A percentile compares a stretch with the other conserved stretches of the same genome.
phyloP scores from a whole-genome alignment of 192 early-diverging fungal genomes.

The Coemansia biformis region DNA sequence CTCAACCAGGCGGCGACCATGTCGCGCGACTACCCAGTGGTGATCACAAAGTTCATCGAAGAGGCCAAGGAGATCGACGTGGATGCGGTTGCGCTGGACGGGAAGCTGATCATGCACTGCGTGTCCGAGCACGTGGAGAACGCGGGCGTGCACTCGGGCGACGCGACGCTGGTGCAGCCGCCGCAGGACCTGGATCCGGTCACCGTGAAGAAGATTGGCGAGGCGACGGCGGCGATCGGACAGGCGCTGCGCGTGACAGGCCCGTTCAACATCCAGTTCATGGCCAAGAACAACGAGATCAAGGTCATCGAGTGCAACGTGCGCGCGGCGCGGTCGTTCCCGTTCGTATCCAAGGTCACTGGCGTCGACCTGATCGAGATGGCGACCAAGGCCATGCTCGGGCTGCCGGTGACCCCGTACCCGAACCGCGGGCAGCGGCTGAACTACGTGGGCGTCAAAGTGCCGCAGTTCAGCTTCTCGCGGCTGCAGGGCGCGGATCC shows the following conservation, averaged over 20 bases:
- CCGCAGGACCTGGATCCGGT: slow-evolving; percentile 94
- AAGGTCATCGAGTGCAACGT: slow-evolving; percentile 99
- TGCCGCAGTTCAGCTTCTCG: slow-evolving; percentile 96
- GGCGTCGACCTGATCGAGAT: slow-evolving; percentile 94
- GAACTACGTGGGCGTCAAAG: slow-evolving; percentile 91
- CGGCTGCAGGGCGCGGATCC: slow-evolving; percentile 95
- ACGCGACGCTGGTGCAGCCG: slow-evolving; percentile 92
- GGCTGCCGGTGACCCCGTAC: slow-evolving; percentile 74
- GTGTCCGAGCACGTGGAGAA: slow-evolving; percentile 99
- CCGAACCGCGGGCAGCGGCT: slow-evolving; percentile 68
- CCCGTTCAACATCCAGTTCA: slow-evolving; percentile 98
- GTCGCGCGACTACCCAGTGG: slow-evolving; percentile 91
- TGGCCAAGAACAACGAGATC: slow-evolving; percentile 99
- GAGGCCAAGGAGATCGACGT: slow-evolving; percentile 98
- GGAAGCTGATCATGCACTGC: slow-evolving; percentile 90
- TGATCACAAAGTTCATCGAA: slow-evolving; percentile 97
- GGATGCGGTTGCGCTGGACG: slow-evolving; percentile 94
- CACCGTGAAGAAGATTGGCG: slow-evolving; percentile 89
- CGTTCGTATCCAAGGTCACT: slow-evolving; percentile 95
- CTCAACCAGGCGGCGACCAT: slow-evolving; percentile 86
- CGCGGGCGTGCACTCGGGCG: slow-evolving; percentile 98
- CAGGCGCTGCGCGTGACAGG: slow-evolving; percentile 94
- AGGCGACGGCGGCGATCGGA: slow-evolving; percentile 86
- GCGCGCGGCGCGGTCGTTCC: slow-evolving; percentile 93
- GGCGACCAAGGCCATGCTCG: slow-evolving; percentile 92